Base-by-base conservation (phyloP, 2,329 filamentous ascomycete genomes). In the Harringtonia lauricola region DNA sequence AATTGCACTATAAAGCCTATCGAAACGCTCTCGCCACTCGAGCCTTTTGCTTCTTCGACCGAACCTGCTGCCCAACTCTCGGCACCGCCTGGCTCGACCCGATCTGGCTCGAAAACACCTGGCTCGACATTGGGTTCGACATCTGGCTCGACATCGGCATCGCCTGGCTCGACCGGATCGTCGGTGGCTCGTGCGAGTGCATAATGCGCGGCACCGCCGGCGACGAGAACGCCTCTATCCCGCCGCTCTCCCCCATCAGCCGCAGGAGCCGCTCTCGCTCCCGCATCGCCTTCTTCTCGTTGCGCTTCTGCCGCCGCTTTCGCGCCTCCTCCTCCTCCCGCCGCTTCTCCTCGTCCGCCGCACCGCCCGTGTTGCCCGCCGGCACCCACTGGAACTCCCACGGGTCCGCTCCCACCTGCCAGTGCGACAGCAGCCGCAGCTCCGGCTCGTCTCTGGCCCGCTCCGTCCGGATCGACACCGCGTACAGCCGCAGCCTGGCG, bases 361-460 rank as follows among this genome's bases (percentile, higher is more conserved):
- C 47, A 1, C 41, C 45, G n/a, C 35, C 44, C 26, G 30, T n/a
- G 9, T 22, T 7, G 21, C 38, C 29, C 5, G 21, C 14, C 13
- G 47, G 52, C 37, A 42, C 52, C 54, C 56, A 64, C 4, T 46
- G 50, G 49, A 61, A 64, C 17, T 54, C 41, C 4, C 48, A 44
- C 14, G 63, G 63, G 47, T 65, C 55, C 19, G 42, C 46, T n/a
- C 59, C 59, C n/a, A 55, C 52, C 17, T 55, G 55, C 63, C 63
- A 65, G 35, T 63, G 55, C 1, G 56, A 52, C 4, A 64, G 43
- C 17, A 64, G 41, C 12, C 52, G 52, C n/a, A 55, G 51, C 33
- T 53, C 51, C 8, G 48, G 53, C 1, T 43, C 5, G 49, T 49
- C 24, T 6, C 10, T 26, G 24, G 6, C 24, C 26, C 52, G 51